Evolutionary conservation across 1,139 yeast genomes (phyloP).

Genomic region (Oligophagozyma castellii): DNA sequence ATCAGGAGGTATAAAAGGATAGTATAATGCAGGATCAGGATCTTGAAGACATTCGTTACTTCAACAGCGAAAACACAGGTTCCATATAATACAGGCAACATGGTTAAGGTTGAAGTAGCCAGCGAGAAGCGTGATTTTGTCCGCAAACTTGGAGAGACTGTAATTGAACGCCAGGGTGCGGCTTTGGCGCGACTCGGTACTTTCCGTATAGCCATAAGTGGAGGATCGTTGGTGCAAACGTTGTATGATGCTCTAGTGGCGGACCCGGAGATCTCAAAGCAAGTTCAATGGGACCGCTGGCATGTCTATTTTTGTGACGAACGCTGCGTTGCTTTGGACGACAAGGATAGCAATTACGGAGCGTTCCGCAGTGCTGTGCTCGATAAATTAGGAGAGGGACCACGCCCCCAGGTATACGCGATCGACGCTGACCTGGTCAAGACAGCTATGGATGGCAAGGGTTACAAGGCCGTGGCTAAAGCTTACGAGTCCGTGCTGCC

Average conservation of each 20-base stretch:
- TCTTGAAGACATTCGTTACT: too few relatives aligned
- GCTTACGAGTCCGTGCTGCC: conserved; percentile 71
- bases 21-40: too few relatives aligned
- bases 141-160: conserved; percentile 37
- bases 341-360: conserved; percentile 83
- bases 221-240: conserved; percentile 78
- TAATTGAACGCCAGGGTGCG: conserved; percentile 40
- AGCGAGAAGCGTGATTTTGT: conserved; percentile 46
- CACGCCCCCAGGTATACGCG: conserved; percentile 61
- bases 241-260: conserved; percentile 58
- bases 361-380: conserved; percentile 68
- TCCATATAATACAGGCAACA: too few relatives aligned
- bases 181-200: conserved; percentile 29
- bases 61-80: too few relatives aligned
- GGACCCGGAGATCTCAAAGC: conserved; percentile 32
- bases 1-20: too few relatives aligned
- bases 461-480: conserved; percentile 60
- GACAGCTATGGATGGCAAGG: conserved; percentile 29
- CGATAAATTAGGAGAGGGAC: conserved; percentile 33
- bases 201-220: conserved; percentile 74
- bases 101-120: conserved; percentile 38
- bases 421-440: conserved; percentile 68
- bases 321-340: conserved; percentile 77
- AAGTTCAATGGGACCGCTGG: conserved; percentile 83
- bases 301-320: conserved; percentile 94